Conservation (phyloP, 768 basidiomycete genomes). For the Boletus rubropictus region DNA sequence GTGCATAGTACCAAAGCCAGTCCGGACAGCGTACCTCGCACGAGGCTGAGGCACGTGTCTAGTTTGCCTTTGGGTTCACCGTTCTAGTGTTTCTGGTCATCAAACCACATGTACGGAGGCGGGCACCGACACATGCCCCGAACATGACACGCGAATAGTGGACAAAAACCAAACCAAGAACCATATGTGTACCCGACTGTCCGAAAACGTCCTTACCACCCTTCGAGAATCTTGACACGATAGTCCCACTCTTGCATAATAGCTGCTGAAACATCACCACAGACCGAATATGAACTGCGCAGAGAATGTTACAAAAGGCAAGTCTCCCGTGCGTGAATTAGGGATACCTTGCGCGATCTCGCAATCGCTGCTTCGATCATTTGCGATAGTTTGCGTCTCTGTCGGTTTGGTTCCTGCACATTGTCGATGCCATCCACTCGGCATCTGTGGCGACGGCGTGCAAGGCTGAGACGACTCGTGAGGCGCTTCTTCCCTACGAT, state of each 20-base stretch:
- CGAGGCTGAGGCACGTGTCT: constrained; percentile 7
- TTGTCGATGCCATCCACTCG: background rate
- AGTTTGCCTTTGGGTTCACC: constrained; percentile 7
- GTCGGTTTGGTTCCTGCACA: constrained; percentile 8
- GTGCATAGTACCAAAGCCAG: constrained; percentile 20
- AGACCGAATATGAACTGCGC: constrained; percentile 20
- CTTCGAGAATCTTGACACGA: constrained; percentile 3
- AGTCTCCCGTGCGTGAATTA: constrained; percentile 6
- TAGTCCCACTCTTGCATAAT: constrained; percentile 2
- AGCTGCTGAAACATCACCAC: constrained; percentile 13
- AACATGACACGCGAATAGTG: constrained; percentile 21
- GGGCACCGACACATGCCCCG: constrained; percentile 6
- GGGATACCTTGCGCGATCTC: constrained; percentile 23
- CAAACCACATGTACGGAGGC: constrained; percentile 9
- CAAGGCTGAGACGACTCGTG: constrained; percentile 5
- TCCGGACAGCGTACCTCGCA: constrained; percentile 5
- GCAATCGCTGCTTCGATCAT: constrained; percentile 17
- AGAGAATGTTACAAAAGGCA: constrained; percentile 19
- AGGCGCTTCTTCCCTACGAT: background rate
- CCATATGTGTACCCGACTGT: constrained; percentile 8
- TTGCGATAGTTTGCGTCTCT: constrained; percentile 14
- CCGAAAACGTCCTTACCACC: constrained; percentile 2
- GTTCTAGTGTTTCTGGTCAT: background rate
- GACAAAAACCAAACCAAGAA: constrained; percentile 16
- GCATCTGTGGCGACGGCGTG: constrained; percentile 1